Evolutionary conservation across 129 eudicot genomes (phyloP).

Genomic region (Chrysanthemum lavandulifolium): DNA sequence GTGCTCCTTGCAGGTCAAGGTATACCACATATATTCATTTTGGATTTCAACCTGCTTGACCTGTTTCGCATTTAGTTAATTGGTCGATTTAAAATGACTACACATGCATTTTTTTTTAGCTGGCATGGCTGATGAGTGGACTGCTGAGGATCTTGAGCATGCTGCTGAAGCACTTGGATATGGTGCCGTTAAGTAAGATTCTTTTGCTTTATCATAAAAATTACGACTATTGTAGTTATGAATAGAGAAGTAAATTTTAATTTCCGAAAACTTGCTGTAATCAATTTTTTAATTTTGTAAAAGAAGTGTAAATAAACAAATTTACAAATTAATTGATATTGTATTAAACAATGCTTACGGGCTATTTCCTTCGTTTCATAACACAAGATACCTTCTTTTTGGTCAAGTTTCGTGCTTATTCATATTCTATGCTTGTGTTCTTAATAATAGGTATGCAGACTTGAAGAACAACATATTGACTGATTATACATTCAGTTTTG

Average conservation of each 20-base stretch:
- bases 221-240: not conserved
- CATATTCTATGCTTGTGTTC: not conserved
- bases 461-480: not conserved
- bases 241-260: no score
- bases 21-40: not conserved
- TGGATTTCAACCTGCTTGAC: not conserved
- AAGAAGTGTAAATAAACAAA: no score
- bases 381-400: not conserved
- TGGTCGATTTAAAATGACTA: not conserved
- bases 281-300: no score
- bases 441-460: not conserved
- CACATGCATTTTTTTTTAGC: not conserved
- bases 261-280: not conserved
- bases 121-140: constrained; percentile 5
- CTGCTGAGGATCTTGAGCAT: not conserved
- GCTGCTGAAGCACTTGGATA: not conserved
- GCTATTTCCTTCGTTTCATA: not conserved
- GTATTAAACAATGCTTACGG: not conserved
- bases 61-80: not conserved
- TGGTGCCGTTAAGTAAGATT: not conserved
- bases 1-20: not conserved
- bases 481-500: constrained; percentile 2
- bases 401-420: not conserved
- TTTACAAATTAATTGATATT: no score
- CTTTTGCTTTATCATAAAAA: not conserved